Evolutionary conservation across 2,329 filamentous ascomycete genomes (phyloP), one percentile per base, ranked within the genome.

Genomic region (Calonectria hawksworthii): DNA sequence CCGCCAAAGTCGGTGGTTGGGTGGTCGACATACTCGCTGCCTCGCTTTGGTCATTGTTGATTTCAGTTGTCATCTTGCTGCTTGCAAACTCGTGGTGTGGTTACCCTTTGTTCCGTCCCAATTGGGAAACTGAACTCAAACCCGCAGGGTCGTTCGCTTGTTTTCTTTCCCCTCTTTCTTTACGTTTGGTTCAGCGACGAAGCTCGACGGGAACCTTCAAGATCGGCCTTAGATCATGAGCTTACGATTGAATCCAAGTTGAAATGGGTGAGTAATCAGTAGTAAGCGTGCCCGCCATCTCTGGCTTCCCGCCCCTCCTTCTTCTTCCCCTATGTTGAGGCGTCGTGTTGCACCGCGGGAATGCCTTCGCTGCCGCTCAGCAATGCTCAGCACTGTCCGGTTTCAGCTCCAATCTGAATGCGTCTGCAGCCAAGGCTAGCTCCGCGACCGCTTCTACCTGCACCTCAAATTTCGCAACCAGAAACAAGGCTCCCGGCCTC

Each of bases 191-290:
- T 36, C 38, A n/a, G 36, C 65, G 34, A 70, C 51, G 38, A 59
- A 50, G 32, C 78, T 79, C 76, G 71, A 74, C 76, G 78, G 75
- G 78, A 78, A 77, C 70, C 64, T 52, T 63, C 77, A 72, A 75
- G 18, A 74, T 36, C 72, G 73, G 66, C 54, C 67, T 76, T 72
- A 77, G 82, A 84, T 78, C 81, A 84, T 84, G 83, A 80, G 83
- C 81, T 76, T 82, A 75, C 76, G 73, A 72, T 56, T 75, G 74
- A 80, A 78, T 73, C 78, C 77, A 74, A 82, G 79, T 80, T 82
- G 78, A 84, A 81, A 84, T 84, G 83, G 83, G 83, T 84, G 77
- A 84, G 83, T 84, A 77, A 84, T 84, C 74, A 56, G 75, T 64
- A 68, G 72, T 74, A 74, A 44, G 64, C 61, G 70, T 70, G 65